phyloP scores from a whole-genome alignment of 768 basidiomycete genomes.

The Cantharellus anzutake region DNA sequence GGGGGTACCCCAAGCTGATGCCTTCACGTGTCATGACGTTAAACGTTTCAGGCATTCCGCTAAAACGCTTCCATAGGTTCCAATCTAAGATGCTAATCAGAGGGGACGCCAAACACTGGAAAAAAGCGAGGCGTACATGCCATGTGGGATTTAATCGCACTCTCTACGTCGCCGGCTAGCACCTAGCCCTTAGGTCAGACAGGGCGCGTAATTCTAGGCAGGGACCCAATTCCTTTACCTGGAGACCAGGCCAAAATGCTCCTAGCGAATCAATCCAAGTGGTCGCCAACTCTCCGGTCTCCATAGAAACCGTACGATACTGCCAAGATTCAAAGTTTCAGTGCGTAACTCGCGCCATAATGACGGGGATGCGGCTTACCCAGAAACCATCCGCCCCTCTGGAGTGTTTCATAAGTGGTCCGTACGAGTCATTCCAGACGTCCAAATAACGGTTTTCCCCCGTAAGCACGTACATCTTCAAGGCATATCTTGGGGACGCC shows the following conservation, averaged over 20 bases:
- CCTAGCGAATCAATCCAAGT: slow-evolving; percentile 83
- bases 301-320: slow-evolving; percentile 77
- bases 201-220: slow-evolving; percentile 7
- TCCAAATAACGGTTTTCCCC: slow-evolving; percentile 67
- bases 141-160: slow-evolving; percentile 82
- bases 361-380: slow-evolving; percentile 27
- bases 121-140: slow-evolving; percentile 34
- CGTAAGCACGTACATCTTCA: slow-evolving; percentile 81
- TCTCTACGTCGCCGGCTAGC: slow-evolving; percentile 66
- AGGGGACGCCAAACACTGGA: background rate
- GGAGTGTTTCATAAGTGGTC: slow-evolving; percentile 69
- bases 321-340: slow-evolving; percentile 15
- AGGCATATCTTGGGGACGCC: slow-evolving; percentile 32
- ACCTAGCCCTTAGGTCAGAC: slow-evolving; percentile 20
- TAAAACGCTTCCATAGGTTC: slow-evolving; percentile 78
- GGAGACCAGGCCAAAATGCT: slow-evolving; percentile 95
- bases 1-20: slow-evolving; percentile 59
- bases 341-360: background rate
- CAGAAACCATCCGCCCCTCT: slow-evolving; percentile 73
- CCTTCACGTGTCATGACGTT: slow-evolving; percentile 56
- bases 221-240: slow-evolving; percentile 23
- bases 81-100: slow-evolving; percentile 36
- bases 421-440: slow-evolving; percentile 70
- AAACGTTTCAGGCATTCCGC: slow-evolving; percentile 84
- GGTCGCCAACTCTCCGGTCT: slow-evolving; percentile 53